Evolutionary conservation across 768 basidiomycete species (phyloP).

Genomic region (Agaricus blazei): DNA sequence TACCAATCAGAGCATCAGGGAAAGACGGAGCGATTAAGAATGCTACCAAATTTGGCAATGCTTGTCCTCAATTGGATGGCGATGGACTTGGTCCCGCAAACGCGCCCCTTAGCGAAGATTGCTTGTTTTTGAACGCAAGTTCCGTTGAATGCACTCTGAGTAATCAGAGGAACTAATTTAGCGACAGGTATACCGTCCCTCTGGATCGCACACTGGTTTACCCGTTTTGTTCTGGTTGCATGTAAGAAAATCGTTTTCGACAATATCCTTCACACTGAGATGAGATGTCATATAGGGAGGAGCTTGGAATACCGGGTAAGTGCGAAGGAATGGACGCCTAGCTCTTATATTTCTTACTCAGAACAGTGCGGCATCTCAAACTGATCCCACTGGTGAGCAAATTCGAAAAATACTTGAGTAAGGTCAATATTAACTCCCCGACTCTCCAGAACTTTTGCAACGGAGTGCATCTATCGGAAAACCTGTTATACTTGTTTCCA

Average conservation of each 20-base stretch:
- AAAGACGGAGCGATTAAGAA: slow-evolving; percentile 26
- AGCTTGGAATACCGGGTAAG: slow-evolving; percentile 39
- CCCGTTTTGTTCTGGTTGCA: slow-evolving; percentile 36
- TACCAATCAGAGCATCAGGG: slow-evolving; percentile 26
- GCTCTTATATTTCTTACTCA: too few relatives aligned
- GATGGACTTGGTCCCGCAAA: slow-evolving; percentile 21
- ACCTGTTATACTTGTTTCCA: slow-evolving; percentile 51
- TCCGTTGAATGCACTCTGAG: not conserved
- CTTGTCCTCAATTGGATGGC: slow-evolving; percentile 44
- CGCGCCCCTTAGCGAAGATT: slow-evolving; percentile 21
- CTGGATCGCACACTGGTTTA: slow-evolving; percentile 19
- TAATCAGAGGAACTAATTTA: too few relatives aligned
- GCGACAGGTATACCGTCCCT: slow-evolving; percentile 31
- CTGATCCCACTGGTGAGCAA: slow-evolving; percentile 43
- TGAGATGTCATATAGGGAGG: slow-evolving; percentile 34
- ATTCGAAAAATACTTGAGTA: too few relatives aligned
- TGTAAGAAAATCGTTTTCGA: slow-evolving; percentile 17
- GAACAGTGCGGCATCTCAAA: slow-evolving; percentile 36
- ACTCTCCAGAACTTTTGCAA: slow-evolving; percentile 36
- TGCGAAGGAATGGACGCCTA: not conserved
- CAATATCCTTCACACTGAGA: too few relatives aligned
- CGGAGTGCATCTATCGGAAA: slow-evolving; percentile 42
- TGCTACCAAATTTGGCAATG: slow-evolving; percentile 47
- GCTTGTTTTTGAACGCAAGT: slow-evolving; percentile 29
- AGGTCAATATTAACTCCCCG: too few relatives aligned